These are phyloP conservation scores for Gamsiella multidivaricata DNA, from an alignment of 192 early-diverging fungal genomes.

Conservation along the genomic window DNA sequence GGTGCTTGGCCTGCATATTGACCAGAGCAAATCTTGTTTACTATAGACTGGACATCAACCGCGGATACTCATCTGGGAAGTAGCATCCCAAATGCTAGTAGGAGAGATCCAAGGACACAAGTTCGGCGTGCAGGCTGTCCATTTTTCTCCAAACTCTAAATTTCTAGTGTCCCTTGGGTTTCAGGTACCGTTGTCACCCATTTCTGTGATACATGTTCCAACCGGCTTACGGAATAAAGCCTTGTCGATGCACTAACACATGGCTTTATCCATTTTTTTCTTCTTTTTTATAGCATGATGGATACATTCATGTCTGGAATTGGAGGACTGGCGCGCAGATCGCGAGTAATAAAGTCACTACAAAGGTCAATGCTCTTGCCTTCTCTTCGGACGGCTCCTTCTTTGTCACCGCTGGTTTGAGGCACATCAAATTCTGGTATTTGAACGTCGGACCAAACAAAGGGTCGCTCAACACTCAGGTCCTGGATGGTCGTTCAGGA, in stretches of 20 bases:
- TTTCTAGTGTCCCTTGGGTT: slow-evolving; percentile 80
- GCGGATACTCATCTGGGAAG: slow-evolving; percentile 78
- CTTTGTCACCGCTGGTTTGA: slow-evolving; percentile 82
- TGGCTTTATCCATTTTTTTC: slow-evolving; percentile 5
- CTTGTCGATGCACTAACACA: neutral
- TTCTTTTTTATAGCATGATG: slow-evolving; percentile 73
- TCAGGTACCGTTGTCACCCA: slow-evolving; percentile 73
- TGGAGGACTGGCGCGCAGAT: slow-evolving; percentile 72
- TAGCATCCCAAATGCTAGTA: slow-evolving; percentile 61
- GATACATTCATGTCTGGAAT: slow-evolving; percentile 86
- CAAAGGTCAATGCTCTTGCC: slow-evolving; percentile 65
- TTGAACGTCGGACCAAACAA: slow-evolving; percentile 61
- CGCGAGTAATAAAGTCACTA: slow-evolving; percentile 72
- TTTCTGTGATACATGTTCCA: no score
- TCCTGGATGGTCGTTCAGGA: slow-evolving; percentile 77
- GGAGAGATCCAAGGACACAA: slow-evolving; percentile 79
- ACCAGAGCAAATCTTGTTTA: neutral
- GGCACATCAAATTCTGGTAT: slow-evolving; percentile 87
- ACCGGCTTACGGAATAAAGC: no score
- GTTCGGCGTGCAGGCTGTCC: slow-evolving; percentile 75
- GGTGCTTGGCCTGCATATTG: neutral
- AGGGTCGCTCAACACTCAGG: slow-evolving; percentile 45
- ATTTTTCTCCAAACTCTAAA: slow-evolving; percentile 78
- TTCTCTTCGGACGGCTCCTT: slow-evolving; percentile 72
- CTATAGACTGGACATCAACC: slow-evolving; percentile 82